These are phyloP conservation scores for Collybia sp. DNA, from an alignment of 768 basidiomycete species.

Conservation along the genomic window DNA sequence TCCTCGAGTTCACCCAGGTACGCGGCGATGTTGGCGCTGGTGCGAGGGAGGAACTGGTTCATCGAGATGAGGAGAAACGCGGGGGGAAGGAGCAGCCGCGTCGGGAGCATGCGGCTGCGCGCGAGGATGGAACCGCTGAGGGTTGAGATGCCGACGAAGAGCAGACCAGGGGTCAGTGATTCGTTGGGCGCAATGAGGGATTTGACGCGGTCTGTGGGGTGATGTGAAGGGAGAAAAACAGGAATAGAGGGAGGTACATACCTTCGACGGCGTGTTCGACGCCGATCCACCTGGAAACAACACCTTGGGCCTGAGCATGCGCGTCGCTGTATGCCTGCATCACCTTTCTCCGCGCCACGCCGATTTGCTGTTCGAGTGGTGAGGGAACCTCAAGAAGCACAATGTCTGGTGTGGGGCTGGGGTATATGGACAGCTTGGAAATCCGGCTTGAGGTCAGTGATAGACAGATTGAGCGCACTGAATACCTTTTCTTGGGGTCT, in stretches of 20 bases:
- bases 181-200: constrained; percentile 78
- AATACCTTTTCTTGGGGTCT: constrained; percentile 23
- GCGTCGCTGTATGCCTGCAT: constrained; percentile 53
- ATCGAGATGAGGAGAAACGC: constrained; percentile 63
- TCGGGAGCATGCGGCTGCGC: constrained; percentile 66
- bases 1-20: constrained; percentile 73
- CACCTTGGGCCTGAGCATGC: constrained; percentile 63
- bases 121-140: constrained; percentile 86
- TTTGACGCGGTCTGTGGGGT: constrained; percentile 67
- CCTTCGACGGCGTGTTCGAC: constrained; percentile 84
- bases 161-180: constrained; percentile 79
- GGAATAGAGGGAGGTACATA: constrained; percentile 33
- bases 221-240: not conserved
- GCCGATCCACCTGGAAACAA: constrained; percentile 79
- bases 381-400: constrained; percentile 75
- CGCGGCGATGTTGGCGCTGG: constrained; percentile 59
- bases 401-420: constrained; percentile 52
- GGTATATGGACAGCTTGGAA: constrained; percentile 83
- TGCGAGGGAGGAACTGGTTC: constrained; percentile 84
- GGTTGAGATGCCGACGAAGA: constrained; percentile 87
- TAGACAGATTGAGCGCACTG: not conserved
- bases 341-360: constrained; percentile 56
- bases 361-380: constrained; percentile 73
- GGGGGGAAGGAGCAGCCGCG: constrained; percentile 75
- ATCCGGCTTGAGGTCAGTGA: not conserved